These are phyloP conservation scores for Naganishia sp. DNA, from an alignment of 1,284 basidiomycete genomes.

Conservation along the genomic window DNA sequence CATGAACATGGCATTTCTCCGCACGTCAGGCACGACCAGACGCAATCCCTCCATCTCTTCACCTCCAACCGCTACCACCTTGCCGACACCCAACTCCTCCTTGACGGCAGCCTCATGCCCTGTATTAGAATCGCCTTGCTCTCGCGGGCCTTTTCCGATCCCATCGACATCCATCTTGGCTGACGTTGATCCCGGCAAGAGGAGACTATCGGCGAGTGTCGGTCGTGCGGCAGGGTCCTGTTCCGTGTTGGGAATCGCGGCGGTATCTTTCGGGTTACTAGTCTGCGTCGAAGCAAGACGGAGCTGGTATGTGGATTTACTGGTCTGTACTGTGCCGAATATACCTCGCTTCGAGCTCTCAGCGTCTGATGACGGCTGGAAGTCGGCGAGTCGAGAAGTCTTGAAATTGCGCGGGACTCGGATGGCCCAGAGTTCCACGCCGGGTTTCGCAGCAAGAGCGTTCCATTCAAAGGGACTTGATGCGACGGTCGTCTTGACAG, in stretches of 20 bases:
- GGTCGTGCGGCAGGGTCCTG: constrained; percentile 41
- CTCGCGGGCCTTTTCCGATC: constrained; percentile 33
- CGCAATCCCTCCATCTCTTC: constrained; percentile 49
- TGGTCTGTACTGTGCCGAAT: constrained; percentile 40
- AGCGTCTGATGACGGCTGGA: constrained; percentile 5
- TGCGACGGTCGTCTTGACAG: constrained; percentile 38
- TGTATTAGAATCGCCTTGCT: constrained; percentile 23
- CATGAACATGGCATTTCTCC: constrained; percentile 41
- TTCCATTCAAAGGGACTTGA: constrained; percentile 49
- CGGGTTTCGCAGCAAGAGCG: constrained; percentile 40
- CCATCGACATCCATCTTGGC: constrained; percentile 38
- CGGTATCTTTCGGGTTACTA: constrained; percentile 30
- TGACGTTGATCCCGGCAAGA: constrained; percentile 33
- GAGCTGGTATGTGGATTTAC: constrained; percentile 41
- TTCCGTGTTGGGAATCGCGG: constrained; percentile 38
- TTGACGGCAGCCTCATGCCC: constrained; percentile 26
- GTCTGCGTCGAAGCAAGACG: constrained; percentile 33
- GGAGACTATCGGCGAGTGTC: constrained; percentile 37
- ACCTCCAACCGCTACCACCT: constrained; percentile 41
- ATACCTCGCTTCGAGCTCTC: constrained; percentile 29
- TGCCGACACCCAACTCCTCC: constrained; percentile 31
- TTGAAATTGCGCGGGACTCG: constrained; percentile 51
- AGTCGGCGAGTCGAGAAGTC: constrained; percentile 39
- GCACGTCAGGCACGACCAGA: constrained; percentile 45
- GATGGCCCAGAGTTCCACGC: constrained; percentile 51